Evolutionary conservation across 139 green algal genomes (phyloP).

Genomic region (Coelastrella sp.): DNA sequence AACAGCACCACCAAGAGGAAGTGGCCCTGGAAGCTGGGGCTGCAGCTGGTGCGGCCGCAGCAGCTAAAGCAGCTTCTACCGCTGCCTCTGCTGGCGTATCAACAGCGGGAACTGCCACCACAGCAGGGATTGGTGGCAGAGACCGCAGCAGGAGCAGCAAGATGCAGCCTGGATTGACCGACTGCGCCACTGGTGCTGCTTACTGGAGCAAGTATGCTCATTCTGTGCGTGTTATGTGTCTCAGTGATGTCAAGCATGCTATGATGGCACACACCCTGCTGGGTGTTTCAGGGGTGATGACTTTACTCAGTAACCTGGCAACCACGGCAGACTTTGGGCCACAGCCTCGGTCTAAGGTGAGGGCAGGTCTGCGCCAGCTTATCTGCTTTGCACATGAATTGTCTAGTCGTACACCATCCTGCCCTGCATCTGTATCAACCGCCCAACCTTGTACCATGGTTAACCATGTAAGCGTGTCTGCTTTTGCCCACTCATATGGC

Average conservation of each 20-base stretch:
- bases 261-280: constrained; percentile 22
- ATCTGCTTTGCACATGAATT: neutral
- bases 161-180: neutral
- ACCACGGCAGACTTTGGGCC: constrained; percentile 3
- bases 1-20: neutral
- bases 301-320: constrained; percentile 28
- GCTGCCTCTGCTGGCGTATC: neutral
- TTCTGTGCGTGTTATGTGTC: constrained; percentile 17
- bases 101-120: neutral
- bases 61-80: constrained; percentile 19
- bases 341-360: neutral
- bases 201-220: constrained; percentile 5
- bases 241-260: constrained; percentile 24
- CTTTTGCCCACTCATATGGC: too few relatives aligned
- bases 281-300: constrained; percentile 35
- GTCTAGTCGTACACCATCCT: neutral
- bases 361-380: neutral
- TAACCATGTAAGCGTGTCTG: too few relatives aligned
- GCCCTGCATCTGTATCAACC: too few relatives aligned
- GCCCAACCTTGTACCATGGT: too few relatives aligned
- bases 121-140: neutral
- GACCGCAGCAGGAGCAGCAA: neutral
- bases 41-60: neutral
- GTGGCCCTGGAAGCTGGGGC: neutral
- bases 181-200: neutral